Evolutionary conservation across 495 filamentous ascomycete species (phyloP).

Genomic region (Corynascus novoguineensis): DNA sequence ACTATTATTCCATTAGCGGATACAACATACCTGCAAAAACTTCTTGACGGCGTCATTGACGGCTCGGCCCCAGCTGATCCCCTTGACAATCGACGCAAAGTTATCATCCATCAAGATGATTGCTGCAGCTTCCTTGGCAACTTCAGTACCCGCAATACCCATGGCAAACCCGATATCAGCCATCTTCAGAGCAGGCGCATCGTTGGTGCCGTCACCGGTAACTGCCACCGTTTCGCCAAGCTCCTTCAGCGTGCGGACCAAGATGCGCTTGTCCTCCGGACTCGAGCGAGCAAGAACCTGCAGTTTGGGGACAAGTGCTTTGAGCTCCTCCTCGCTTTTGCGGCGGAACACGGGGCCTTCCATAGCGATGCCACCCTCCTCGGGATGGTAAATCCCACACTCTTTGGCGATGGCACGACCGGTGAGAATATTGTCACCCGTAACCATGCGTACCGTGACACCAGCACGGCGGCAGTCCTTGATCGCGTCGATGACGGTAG

Average conservation of each 20-base stretch:
- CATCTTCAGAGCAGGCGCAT: conserved; percentile 78
- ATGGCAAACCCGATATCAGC: conserved; percentile 94
- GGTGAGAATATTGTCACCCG: conserved; percentile 77
- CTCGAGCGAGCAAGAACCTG: conserved; percentile 82
- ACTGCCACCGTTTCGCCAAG: conserved; percentile 77
- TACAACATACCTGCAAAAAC: conserved; percentile 62
- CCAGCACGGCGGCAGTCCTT: conserved; percentile 68
- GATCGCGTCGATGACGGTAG: conserved; percentile 71
- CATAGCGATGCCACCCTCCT: conserved; percentile 71
- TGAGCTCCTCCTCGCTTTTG: conserved; percentile 62
- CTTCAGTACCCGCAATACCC: conserved; percentile 86
- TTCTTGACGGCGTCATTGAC: conserved; percentile 89
- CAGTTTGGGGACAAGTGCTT: conserved; percentile 63
- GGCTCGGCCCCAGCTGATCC: conserved; percentile 84
- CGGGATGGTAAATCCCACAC: conserved; percentile 74
- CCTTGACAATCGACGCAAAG: conserved; percentile 80
- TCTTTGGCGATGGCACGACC: conserved; percentile 76
- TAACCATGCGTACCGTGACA: conserved; percentile 85
- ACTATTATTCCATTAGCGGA: neutral
- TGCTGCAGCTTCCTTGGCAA: conserved; percentile 85
- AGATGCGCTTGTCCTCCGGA: conserved; percentile 79
- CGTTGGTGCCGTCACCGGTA: conserved; percentile 86
- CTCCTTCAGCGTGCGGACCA: conserved; percentile 67
- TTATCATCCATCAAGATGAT: conserved; percentile 92
- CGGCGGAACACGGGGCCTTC: conserved; percentile 81